Percentiles rank a stretch among this genome's conserved stretches.
phyloP scores from a whole-genome alignment of 345 rosid species.

The Gossypium mustelinum region DNA sequence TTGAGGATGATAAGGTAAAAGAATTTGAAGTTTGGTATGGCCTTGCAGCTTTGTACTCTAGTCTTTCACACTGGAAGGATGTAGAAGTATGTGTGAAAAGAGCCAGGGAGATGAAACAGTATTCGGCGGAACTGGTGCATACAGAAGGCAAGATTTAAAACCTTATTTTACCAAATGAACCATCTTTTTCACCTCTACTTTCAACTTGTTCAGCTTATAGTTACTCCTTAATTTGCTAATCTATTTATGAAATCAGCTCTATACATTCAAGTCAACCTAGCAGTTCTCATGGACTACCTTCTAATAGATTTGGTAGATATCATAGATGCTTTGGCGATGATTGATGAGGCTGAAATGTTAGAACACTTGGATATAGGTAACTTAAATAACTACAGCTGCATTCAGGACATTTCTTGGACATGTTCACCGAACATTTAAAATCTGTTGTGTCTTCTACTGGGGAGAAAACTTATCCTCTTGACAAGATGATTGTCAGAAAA shows the following conservation, averaged over 20 bases:
- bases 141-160: slow-evolving; percentile 67
- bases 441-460: neutral
- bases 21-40: slow-evolving; percentile 97
- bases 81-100: slow-evolving; percentile 74
- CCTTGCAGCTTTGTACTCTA: slow-evolving; percentile 72
- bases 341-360: neutral
- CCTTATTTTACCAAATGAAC: slow-evolving; percentile 9
- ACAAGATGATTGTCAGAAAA: neutral
- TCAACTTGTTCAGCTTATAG: neutral
- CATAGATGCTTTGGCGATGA: neutral
- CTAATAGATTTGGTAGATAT: neutral
- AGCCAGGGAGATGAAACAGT: slow-evolving; percentile 69
- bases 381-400: neutral
- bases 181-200: slow-evolving; percentile 9
- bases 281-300: neutral
- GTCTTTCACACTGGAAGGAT: slow-evolving; percentile 90
- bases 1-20: slow-evolving; percentile 55
- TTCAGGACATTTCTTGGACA: neutral
- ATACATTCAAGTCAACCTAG: neutral
- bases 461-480: slow-evolving; percentile 4
- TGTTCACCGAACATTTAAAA: neutral
- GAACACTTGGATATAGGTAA: neutral
- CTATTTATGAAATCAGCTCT: neutral
- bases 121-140: slow-evolving; percentile 61
- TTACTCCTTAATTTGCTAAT: neutral